Evolutionary conservation across 768 basidiomycete genomes (phyloP), one percentile per base, ranked within the genome.

Genomic region (Kwoniella newhampshirensis): DNA sequence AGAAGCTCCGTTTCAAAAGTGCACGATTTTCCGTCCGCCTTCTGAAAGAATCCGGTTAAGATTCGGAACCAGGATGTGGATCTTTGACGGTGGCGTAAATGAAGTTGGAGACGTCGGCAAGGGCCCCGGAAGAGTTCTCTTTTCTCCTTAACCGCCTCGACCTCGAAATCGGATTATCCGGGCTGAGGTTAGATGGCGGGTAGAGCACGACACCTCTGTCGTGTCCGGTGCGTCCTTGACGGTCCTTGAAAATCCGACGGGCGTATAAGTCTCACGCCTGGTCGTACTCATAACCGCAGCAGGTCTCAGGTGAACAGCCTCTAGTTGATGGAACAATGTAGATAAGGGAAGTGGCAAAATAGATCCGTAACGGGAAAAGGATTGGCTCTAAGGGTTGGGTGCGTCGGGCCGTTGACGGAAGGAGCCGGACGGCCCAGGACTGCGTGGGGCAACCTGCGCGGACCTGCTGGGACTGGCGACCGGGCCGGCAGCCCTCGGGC

Each of bases 321-420:
- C 84, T 85, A 85, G 84, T 85, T 81, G 82, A 84, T 84, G 82
- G 83, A 84, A 84, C 81, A 85, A 85, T 85, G 83, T 84, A 84
- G 84, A 82, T 85, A 85, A 85, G 84, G 84, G 83, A 84, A 85
- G 82, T 84, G 80, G 85, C 85, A 86, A 86, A 86, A 84, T 83
- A 84, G 81, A 84, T 84, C 83, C 81, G 82, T 86, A 84, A 83
- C 86, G 80, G 60, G 64, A 62, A 55, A 66, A 62, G 83, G 83
- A 83, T 85, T 81, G 83, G 84, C 81, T 85, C 85, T 86, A 84
- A 85, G 85, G 84, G 82, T 82, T 79, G 84, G 13, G 32, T 82
- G 80, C 83, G 80, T 85, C 82, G 82, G 85, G 85, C 84, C 83
- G 83, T 83, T 83, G 81, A 80, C 80, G 81, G 83, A 84, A 83